Evolutionary conservation across 1,139 yeast genomes (phyloP), one percentile per base, ranked within the genome.

Genomic region (Wickerhamomyces sp.): DNA sequence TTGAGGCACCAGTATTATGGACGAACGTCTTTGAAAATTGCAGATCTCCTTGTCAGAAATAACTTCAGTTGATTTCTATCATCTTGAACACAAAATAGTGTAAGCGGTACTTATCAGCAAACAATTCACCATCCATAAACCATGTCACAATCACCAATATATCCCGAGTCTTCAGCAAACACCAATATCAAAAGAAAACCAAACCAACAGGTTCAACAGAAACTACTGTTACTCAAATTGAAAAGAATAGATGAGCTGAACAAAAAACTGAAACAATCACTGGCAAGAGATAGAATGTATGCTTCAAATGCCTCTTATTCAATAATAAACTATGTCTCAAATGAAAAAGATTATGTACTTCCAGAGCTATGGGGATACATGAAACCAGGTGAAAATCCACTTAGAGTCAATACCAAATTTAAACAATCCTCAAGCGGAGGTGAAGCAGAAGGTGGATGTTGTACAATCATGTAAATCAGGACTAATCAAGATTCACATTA

Each of bases 281-380:
- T 86, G 39, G 61, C 72, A 9, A 66, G 79, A 45, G 82, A 83
- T 9, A 66, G 94, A 48, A 78, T 83, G 10, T 79, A 83, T 35
- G 86, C 89, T 5, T 82, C 89, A 15, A 78, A 78, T 52, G 86
- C 89, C 8, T 78, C 86, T 37, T 65, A 75, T 57, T 72, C 63
- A 51, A 72, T 57, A 26, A 65, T 68, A 13, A 71, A 75, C 47
- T 73, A 72, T 48, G 68, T 75, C 7, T 66, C 72, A 37, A 71
- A 68, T 31, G 71, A 74, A 14, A 77, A 75, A 27, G 87, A 80
- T 55, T 78, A 73, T 53, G 64, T 77, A 33, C 58, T 79, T 10
- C 80, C 84, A 0, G 71, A 69, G 29, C 46, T 77, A 4, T 79
- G 84, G 79, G 73, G 73, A 4, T 67, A 68, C 45, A 62, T 77